phyloP scores from a whole-genome alignment of 345 rosid genomes.

The Arabis hirsuta region DNA sequence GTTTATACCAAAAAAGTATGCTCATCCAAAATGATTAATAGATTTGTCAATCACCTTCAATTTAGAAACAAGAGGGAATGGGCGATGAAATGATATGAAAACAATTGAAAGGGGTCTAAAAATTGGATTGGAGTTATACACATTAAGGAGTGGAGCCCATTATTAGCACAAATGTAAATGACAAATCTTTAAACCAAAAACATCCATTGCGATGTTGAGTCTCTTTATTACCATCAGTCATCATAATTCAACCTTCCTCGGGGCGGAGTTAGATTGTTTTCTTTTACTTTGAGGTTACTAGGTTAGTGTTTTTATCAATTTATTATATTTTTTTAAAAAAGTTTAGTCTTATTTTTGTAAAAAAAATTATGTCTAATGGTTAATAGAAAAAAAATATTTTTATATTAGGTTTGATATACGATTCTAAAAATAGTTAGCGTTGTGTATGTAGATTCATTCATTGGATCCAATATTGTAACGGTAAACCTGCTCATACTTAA shows the following conservation, averaged over 20 bases:
- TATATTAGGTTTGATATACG: no score
- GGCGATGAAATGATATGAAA: conserved; percentile 24
- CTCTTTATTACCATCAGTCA: conserved; percentile 25
- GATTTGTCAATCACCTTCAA: conserved; percentile 25
- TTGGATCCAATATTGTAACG: no score
- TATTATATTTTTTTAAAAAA: no score
- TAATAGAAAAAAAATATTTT: no score
- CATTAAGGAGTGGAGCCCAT: conserved; percentile 42
- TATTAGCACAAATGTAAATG: conserved; percentile 35
- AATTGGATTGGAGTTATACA: conserved; percentile 28
- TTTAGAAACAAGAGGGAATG: conserved; percentile 41
- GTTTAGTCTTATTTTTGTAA: no score
- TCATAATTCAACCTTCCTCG: conserved; percentile 14
- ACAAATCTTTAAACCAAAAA: conserved; percentile 24
- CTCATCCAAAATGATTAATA: not conserved
- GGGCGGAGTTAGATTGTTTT: conserved; percentile 24
- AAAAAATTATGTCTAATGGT: no score
- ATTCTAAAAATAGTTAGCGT: no score
- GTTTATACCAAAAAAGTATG: not conserved
- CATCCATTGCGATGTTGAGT: conserved; percentile 41
- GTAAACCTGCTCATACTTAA: no score
- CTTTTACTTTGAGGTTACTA: not conserved
- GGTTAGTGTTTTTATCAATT: not conserved
- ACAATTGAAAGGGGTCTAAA: conserved; percentile 31
- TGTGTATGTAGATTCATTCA: no score